A percentile compares a stretch with the other conserved stretches of the same genome.
Conservation (phyloP, 805 yeast species). For the Saccharomycopsis guyanensis region DNA sequence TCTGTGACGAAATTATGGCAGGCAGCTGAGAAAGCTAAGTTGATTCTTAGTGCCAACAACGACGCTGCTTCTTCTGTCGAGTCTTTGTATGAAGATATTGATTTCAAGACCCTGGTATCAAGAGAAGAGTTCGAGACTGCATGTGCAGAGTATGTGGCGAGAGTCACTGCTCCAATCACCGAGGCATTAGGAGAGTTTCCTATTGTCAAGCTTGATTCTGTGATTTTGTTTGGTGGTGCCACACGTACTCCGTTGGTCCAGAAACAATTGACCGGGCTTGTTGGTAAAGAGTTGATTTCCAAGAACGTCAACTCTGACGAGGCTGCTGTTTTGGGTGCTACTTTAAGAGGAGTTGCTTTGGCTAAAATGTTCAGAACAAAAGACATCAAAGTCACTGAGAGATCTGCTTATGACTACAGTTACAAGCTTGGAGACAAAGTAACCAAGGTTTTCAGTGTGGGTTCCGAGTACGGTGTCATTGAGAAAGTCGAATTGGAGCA, state of each 20-base stretch:
- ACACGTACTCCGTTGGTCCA: slow-evolving; percentile 87
- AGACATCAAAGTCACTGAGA: slow-evolving; percentile 52
- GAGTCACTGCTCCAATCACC: slow-evolving; percentile 48
- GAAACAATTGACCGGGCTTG: slow-evolving; percentile 42
- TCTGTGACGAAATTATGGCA: slow-evolving; percentile 64
- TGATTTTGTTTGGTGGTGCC: slow-evolving; percentile 85
- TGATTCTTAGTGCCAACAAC: slow-evolving; percentile 76
- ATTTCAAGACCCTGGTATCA: slow-evolving; percentile 57
- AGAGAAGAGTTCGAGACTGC: slow-evolving; percentile 75
- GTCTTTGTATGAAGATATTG: slow-evolving; percentile 62
- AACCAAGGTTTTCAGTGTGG: slow-evolving; percentile 38
- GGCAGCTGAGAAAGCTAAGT: slow-evolving; percentile 83
- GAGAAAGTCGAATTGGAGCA: slow-evolving; percentile 33
- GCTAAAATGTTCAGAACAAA: slow-evolving; percentile 62
- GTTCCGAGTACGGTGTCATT: slow-evolving; percentile 32
- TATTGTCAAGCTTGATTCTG: slow-evolving; percentile 42
- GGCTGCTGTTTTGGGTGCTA: slow-evolving; percentile 83
- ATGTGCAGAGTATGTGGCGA: slow-evolving; percentile 32
- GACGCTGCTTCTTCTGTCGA: slow-evolving; percentile 78
- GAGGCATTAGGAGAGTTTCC: slow-evolving; percentile 36
- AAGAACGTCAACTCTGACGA: slow-evolving; percentile 94
- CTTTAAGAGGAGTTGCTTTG: slow-evolving; percentile 72
- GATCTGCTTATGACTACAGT: slow-evolving; percentile 42
- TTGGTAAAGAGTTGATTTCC: slow-evolving; percentile 53
- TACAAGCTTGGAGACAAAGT: slow-evolving; percentile 28